A percentile compares a stretch with the other conserved stretches of the same genome.
Evolutionary conservation across 2,329 filamentous ascomycete species (phyloP).

Genomic region (Penicillium sp.): DNA sequence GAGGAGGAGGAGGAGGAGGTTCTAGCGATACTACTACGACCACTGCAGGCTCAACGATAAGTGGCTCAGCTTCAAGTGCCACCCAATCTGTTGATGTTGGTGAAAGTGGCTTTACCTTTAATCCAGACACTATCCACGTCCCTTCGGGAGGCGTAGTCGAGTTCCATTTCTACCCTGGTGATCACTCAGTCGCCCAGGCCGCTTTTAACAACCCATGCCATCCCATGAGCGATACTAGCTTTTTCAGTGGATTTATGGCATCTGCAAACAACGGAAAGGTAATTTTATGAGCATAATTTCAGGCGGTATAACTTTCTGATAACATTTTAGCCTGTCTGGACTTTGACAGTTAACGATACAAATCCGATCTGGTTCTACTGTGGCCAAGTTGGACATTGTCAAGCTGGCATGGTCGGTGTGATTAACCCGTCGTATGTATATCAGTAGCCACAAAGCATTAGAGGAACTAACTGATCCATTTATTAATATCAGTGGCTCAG

Average conservation of each 20-base stretch:
- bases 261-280: constrained; percentile 7
- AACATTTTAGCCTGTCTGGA: constrained; percentile 60
- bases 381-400: constrained; percentile 74
- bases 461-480: neutral
- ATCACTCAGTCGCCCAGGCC: constrained; percentile 57
- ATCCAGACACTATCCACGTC: constrained; percentile 51
- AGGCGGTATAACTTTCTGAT: neutral
- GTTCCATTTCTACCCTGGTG: constrained; percentile 58
- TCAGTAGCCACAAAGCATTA: neutral
- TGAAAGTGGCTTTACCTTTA: constrained; percentile 49
- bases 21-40: neutral
- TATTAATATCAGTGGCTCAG: constrained; percentile 9
- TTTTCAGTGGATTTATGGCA: constrained; percentile 53
- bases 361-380: constrained; percentile 82
- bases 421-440: constrained; percentile 63
- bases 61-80: constrained; percentile 6
- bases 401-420: constrained; percentile 74
- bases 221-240: constrained; percentile 44
- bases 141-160: constrained; percentile 54
- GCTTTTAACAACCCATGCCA: constrained; percentile 56
- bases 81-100: constrained; percentile 50
- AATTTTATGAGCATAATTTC: neutral
- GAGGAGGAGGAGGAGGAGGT: neutral
- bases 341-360: constrained; percentile 68
- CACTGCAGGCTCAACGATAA: constrained; percentile 2